Base-by-base conservation (phyloP, 148 eudicot genomes). In the Oxyria digyna region DNA sequence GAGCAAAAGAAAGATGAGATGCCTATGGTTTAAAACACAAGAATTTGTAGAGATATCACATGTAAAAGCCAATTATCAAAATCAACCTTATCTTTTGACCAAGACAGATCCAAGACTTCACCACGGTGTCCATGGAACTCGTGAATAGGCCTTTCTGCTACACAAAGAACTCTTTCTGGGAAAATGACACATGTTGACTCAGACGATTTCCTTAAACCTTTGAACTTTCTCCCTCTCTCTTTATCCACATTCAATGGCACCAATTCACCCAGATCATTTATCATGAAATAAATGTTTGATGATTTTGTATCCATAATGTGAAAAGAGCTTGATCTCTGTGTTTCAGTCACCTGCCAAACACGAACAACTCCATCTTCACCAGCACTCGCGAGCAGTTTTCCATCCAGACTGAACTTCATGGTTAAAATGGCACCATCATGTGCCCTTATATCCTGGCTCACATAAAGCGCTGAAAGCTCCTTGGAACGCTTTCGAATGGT, bases 361-460 rank as follows among this genome's bases (percentile, higher is more conserved):
- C 97, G 89, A 24, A 94, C 90, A 35, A 84, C 63, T 17, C 90
- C 84, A 78, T 94, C 96, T 74, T 87, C 90, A 38, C 97, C 96
- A 35, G 86, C 90, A 81, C 86, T 90, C 4, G 97, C 98, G 62
- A 94, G 69, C 72, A 78, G 78, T 70, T 73, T 79, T 4, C 96
- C 96, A 76, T 90, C 96, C 38, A 78, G 92, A 78, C 98, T 94
- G 76, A 94, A 94, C 73, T 87, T 90, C 87, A 94, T 88, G 2
- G 92, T 79, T 55, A 81, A 77, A 55, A 94, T 88, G 35, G 95
- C 86, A 54, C 97, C 98, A 40, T 88, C 72, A 62, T 94, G 97
- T 5, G 90, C 97, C 33, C 45, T 45, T 38, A 90, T 76, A 67
- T 87, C 97, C 76, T 94, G 98, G 54, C 80, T 85, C 68, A 72